phyloP scores from a whole-genome alignment of 139 green algal species.

The Picochlorum sp. region DNA sequence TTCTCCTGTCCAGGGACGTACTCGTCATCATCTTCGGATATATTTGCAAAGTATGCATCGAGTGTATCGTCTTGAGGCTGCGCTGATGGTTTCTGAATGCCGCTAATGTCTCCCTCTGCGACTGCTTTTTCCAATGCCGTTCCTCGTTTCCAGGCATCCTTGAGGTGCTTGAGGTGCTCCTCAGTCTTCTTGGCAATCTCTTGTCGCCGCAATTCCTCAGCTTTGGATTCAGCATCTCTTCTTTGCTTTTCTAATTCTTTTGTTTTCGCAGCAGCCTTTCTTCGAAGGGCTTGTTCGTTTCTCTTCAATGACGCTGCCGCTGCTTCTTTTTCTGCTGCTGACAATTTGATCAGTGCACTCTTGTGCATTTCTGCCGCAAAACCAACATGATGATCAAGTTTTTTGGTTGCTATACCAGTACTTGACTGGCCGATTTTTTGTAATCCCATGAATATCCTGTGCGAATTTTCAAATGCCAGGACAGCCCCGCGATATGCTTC shows the following conservation, averaged over 20 bases:
- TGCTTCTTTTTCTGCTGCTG: not conserved
- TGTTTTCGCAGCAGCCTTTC: constrained; percentile 1
- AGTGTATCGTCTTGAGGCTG: constrained; percentile 42
- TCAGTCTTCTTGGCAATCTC: constrained; percentile 9
- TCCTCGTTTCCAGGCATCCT: constrained; percentile 26
- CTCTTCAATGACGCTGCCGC: not conserved
- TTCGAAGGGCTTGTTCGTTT: not conserved
- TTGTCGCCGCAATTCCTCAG: constrained; percentile 19
- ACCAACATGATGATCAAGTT: constrained; percentile 48
- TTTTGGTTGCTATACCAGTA: constrained; percentile 38
- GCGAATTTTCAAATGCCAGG: constrained; percentile 29
- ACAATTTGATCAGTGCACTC: not conserved
- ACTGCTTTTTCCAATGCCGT: constrained; percentile 25
- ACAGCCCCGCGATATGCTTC: constrained; percentile 34
- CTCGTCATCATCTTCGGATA: constrained; percentile 15
- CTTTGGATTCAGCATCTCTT: constrained; percentile 7
- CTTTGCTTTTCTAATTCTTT: constrained; percentile 8
- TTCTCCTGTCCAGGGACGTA: not conserved
- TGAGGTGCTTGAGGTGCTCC: constrained; percentile 24
- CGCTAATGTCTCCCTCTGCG: constrained; percentile 11
- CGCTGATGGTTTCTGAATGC: constrained; percentile 18
- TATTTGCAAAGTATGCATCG: constrained; percentile 25
- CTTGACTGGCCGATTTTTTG: not conserved
- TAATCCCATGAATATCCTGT: constrained; percentile 24
- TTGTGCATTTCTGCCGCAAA: constrained; percentile 41